Evolutionary conservation across 257 asterid species (phyloP), one percentile per base, ranked within the genome.

Genomic region (Mitragyna speciosa): DNA sequence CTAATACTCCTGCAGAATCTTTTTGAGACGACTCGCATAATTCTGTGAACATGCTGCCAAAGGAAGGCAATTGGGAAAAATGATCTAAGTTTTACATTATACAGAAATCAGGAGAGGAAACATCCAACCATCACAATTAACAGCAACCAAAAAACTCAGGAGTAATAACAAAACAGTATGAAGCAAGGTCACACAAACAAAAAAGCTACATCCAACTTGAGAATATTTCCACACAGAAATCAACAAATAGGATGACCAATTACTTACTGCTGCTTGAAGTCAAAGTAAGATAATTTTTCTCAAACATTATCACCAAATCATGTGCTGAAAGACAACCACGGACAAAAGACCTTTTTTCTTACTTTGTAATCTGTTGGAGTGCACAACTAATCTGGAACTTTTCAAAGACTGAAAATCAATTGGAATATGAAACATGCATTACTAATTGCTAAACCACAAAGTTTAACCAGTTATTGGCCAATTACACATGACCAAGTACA

Each of bases 41-140:
- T 85, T 92, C 94, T 73, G 96, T 89, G 88, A 91, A 95, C 87
- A 82, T 75, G 83, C 98, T 93, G 81, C 74, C 48, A 84, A 36
- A 58, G 8, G 74, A 22, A 41, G 54, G 36, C 65, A 26, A 39
- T 45, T 19, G 15, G 6, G 33, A 54, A 63, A 65, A 7, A 51
- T 11, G 5, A n/a, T 72, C 54, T 49, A 17, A 51, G 33, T 4
- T 41, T 24, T 33, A 28, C 20, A 70, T 63, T 36, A 41, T 16
- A 30, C 3, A 39, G 7, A 22, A 28, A 22, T 51, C 67, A 65
- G 59, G 63, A 28, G 15, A 43, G 39, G 24, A 49, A 48, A 47
- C 45, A 64, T 48, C 22, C 30, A 45, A 6, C 22, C 17, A 11
- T 52, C 43, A 65, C 24, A 45, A 0, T 17, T 28, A 77, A 24